Conservation (phyloP, 1,284 basidiomycete species). For the Porogramme epimiltina region DNA sequence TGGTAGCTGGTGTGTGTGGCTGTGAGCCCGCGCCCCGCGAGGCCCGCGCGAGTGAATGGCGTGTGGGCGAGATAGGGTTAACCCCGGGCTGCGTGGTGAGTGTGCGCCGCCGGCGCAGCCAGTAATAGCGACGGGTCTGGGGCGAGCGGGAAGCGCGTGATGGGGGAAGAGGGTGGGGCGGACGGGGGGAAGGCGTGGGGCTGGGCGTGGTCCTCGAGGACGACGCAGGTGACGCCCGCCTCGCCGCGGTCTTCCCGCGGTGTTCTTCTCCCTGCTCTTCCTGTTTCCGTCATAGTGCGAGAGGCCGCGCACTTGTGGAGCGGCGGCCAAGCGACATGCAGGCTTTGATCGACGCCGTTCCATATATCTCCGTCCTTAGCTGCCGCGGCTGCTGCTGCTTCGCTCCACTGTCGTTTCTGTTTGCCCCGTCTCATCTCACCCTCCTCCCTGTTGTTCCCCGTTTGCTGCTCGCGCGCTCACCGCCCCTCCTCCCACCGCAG, state of each 20-base stretch:
- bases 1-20: not conserved
- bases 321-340: not conserved
- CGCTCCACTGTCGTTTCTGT: conserved; percentile 7
- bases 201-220: too few relatives aligned
- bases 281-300: conserved; percentile 6
- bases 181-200: conserved; percentile 4
- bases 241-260: conserved; percentile 11
- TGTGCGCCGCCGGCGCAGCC: conserved; percentile 1
- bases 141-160: conserved; percentile 5
- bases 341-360: not conserved
- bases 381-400: too few relatives aligned
- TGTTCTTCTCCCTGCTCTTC: too few relatives aligned
- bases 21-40: not conserved
- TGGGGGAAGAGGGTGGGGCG: too few relatives aligned
- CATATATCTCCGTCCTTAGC: conserved; percentile 14
- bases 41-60: too few relatives aligned
- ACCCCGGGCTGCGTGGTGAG: not conserved
- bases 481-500: conserved; percentile 32
- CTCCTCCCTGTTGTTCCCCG: not conserved
- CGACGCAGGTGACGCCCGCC: conserved; percentile 1
- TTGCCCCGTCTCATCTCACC: not conserved
- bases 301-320: conserved; percentile 2
- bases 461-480: not conserved
- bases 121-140: conserved; percentile 13
- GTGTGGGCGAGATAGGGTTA: too few relatives aligned